Percentiles rank a stretch among this genome's conserved stretches.
Evolutionary conservation across 352 stramenopile species (phyloP).

Genomic region (Saprolegnia diclina): DNA sequence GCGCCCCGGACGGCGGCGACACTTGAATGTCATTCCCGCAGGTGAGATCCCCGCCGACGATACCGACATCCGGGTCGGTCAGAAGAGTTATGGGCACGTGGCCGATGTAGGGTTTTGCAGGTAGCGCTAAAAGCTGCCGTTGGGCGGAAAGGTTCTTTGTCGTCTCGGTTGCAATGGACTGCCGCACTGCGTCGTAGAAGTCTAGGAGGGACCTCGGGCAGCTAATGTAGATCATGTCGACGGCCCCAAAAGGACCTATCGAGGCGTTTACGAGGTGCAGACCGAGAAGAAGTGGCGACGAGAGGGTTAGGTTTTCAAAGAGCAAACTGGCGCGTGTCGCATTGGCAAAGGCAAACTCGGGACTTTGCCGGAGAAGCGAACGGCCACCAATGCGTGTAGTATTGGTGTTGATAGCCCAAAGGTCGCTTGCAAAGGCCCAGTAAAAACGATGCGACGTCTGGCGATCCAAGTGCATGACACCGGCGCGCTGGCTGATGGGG

Average conservation of each 20-base stretch:
- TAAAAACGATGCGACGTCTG: constrained; percentile 17
- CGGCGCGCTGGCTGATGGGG: constrained; percentile 1
- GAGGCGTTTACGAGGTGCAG: not conserved
- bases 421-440: constrained; percentile 17
- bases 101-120: not conserved
- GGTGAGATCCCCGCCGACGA: constrained; percentile 7
- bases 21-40: not conserved
- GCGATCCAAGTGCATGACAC: not conserved
- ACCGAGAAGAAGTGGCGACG: not conserved
- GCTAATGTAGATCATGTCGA: constrained; percentile 3
- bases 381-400: not conserved
- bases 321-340: not conserved
- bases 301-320: not conserved
- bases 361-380: not conserved
- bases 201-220: not conserved
- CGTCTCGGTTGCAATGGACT: not conserved
- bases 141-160: not conserved
- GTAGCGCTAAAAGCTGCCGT: not conserved
- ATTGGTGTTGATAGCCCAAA: constrained; percentile 1
- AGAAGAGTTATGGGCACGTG: not conserved
- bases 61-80: not conserved
- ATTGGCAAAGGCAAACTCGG: constrained; percentile 16
- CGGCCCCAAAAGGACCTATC: constrained; percentile 10
- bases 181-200: not conserved
- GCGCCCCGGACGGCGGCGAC: not conserved